Evolutionary conservation across 495 filamentous ascomycete genomes (phyloP).

Genomic region (Sordaria brevicollis): DNA sequence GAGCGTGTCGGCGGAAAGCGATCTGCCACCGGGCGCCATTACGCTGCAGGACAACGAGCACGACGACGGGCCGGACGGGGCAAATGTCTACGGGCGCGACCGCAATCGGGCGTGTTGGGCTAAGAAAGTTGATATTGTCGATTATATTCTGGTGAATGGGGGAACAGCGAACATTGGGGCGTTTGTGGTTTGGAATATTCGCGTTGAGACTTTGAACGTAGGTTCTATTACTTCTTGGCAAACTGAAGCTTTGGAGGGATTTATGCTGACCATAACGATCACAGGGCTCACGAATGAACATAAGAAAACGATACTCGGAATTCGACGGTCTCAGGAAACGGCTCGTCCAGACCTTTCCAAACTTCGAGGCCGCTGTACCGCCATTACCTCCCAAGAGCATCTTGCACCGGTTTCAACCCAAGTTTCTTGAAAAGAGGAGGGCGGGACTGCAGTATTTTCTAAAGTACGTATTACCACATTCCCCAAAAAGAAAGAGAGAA

Average conservation of each 20-base stretch:
- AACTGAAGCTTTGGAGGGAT: not conserved
- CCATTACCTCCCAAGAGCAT: conserved; percentile 45
- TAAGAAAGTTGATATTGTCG: conserved; percentile 41
- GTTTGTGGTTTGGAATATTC: conserved; percentile 47
- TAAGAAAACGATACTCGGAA: conserved; percentile 49
- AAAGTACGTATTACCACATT: conserved; percentile 32
- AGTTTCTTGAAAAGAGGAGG: conserved; percentile 42
- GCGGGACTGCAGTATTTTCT: conserved; percentile 46
- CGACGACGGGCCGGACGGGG: conserved; percentile 23
- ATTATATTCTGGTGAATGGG: conserved; percentile 41
- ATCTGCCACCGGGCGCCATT: conserved; percentile 34
- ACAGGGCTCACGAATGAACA: conserved; percentile 43
- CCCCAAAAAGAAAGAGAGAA: too few relatives aligned
- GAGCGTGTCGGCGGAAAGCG: conserved; percentile 36
- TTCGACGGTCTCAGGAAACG: conserved; percentile 42
- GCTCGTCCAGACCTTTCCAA: conserved; percentile 43
- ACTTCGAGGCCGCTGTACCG: conserved; percentile 44
- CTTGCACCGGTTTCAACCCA: conserved; percentile 40
- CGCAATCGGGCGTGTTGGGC: conserved; percentile 48
- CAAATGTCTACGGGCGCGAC: conserved; percentile 21
- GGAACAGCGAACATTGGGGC: conserved; percentile 42
- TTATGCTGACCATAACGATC: not conserved
- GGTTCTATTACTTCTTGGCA: conserved; percentile 6
- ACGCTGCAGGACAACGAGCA: conserved; percentile 43
- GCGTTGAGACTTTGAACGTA: conserved; percentile 40